Evolutionary conservation across 208 protist species (phyloP).

Genomic region (Hexamita inflata): DNA sequence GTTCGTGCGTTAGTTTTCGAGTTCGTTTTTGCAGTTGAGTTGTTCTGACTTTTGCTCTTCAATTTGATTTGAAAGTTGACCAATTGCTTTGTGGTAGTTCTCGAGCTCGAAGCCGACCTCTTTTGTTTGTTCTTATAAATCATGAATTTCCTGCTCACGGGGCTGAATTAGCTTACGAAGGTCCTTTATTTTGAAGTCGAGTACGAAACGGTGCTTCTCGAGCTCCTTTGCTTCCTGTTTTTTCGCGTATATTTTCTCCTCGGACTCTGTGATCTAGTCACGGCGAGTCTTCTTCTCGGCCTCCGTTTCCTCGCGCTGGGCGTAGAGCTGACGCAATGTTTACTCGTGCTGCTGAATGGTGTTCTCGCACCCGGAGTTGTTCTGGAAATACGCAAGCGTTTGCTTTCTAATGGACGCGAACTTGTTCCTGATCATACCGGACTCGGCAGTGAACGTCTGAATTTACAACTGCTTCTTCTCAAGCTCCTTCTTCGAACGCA

Average conservation of each 20-base stretch:
- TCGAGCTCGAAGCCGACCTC: constrained; percentile 20
- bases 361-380: constrained; percentile 3
- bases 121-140: constrained; percentile 4
- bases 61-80: neutral
- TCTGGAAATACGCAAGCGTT: neutral
- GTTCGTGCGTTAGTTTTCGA: neutral
- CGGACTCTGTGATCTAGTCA: neutral
- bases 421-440: constrained; percentile 27
- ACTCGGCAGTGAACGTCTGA: neutral
- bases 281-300: neutral
- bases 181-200: constrained; percentile 24
- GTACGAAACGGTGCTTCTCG: constrained; percentile 27
- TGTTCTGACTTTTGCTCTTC: neutral
- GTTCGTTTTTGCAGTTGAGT: neutral
- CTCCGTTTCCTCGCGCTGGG: neutral
- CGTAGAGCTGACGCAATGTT: neutral
- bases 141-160: constrained; percentile 10
- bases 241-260: neutral
- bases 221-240: constrained; percentile 19
- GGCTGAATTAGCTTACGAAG: constrained; percentile 14
- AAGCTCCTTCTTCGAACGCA: neutral
- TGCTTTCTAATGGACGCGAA: constrained; percentile 7
- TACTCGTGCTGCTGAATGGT: neutral
- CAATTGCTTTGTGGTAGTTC: constrained; percentile 22
- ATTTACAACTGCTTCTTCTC: neutral